Evolutionary conservation across 73 alveolate species (phyloP).

Genomic region (Loxodes magnus): DNA sequence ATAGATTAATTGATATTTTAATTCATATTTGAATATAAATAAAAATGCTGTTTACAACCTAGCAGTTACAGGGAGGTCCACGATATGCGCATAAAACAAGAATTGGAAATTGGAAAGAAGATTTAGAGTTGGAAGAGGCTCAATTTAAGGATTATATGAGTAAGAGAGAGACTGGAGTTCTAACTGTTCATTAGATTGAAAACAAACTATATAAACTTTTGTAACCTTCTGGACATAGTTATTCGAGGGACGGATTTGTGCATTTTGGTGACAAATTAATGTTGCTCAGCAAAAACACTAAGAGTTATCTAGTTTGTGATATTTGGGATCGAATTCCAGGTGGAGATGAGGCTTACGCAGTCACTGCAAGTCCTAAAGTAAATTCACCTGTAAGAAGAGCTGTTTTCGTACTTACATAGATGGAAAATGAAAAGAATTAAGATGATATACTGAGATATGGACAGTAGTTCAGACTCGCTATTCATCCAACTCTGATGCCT

Average conservation of each 20-base stretch:
- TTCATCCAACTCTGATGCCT: constrained; percentile 2
- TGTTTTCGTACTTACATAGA: constrained; percentile 35
- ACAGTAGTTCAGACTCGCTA: constrained; percentile 24
- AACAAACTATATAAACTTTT: constrained; percentile 18
- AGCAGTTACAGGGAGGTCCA: constrained; percentile 75
- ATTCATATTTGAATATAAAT: too few species aligned
- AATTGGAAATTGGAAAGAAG: constrained; percentile 81
- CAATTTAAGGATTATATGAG: constrained; percentile 40
- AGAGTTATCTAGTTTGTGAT: constrained; percentile 56
- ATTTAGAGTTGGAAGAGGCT: constrained; percentile 59
- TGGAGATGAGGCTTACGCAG: constrained; percentile 62
- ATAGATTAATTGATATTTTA: too few species aligned
- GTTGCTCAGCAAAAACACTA: constrained; percentile 50
- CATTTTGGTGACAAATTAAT: constrained; percentile 65
- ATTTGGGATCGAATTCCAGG: constrained; percentile 52
- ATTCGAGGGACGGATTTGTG: constrained; percentile 45
- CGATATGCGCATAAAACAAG: constrained; percentile 47
- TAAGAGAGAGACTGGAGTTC: constrained; percentile 33
- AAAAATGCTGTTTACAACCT: constrained; percentile 59
- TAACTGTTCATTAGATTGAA: constrained; percentile 32
- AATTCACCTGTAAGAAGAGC: constrained; percentile 51
- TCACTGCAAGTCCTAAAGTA: constrained; percentile 47
- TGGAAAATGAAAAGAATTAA: constrained; percentile 28
- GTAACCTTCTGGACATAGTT: constrained; percentile 31
- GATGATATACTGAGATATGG: constrained; percentile 45